Percentiles rank a stretch among this genome's conserved stretches.
phyloP scores from a whole-genome alignment of 2,329 filamentous ascomycete species.

The Calonectria hawksworthii region DNA sequence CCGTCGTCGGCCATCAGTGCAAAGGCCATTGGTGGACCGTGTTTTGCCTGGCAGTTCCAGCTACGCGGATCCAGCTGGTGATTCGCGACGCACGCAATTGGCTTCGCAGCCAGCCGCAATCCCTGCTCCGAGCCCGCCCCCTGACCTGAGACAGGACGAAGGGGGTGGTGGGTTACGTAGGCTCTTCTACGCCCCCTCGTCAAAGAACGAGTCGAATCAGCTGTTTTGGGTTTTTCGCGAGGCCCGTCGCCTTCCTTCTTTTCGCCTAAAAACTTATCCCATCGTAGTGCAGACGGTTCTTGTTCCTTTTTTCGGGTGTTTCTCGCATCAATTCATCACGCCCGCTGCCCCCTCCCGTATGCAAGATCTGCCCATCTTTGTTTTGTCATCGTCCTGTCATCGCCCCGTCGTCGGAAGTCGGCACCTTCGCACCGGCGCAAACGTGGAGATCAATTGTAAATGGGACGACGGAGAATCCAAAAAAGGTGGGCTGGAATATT shows the following conservation, averaged over 20 bases:
- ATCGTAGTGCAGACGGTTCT: neutral
- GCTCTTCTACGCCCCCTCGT: neutral
- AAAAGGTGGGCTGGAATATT: neutral
- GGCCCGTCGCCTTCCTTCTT: neutral
- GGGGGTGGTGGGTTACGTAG: constrained; percentile 16
- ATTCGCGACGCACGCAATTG: constrained; percentile 25
- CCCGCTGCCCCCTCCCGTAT: neutral
- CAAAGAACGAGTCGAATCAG: neutral
- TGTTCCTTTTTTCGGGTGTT: neutral
- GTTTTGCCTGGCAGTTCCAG: constrained; percentile 24
- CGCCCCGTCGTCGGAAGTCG: neutral
- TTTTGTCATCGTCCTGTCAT: neutral
- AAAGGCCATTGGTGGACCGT: constrained; percentile 21
- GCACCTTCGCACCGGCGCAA: neutral
- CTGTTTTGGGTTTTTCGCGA: neutral
- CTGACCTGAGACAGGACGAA: constrained; percentile 25
- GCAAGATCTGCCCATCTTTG: neutral
- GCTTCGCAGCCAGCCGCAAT: neutral
- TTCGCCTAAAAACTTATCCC: constrained; percentile 22
- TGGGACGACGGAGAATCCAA: neutral
- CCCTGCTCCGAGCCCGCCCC: neutral
- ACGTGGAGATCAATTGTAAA: neutral
- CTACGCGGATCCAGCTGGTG: constrained; percentile 9
- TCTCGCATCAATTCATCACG: neutral
- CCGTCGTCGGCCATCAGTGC: neutral